A percentile compares a stretch with the other conserved stretches of the same genome.
Conservation (phyloP, 2,329 filamentous ascomycete species). For the Penicillium freii region DNA sequence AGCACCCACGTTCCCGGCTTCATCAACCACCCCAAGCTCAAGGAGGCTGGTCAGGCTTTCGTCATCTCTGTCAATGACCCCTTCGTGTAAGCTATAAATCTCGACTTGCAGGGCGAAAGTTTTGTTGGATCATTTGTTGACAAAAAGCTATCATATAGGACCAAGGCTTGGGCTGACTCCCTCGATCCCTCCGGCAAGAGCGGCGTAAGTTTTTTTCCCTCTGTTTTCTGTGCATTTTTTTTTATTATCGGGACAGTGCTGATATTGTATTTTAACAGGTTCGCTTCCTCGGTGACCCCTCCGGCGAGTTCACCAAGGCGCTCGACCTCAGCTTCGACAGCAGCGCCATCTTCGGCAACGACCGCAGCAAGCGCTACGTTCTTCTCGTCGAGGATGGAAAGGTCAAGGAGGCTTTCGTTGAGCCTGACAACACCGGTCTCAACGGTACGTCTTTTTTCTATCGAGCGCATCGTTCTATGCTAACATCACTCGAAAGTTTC, state of each 20-base stretch:
- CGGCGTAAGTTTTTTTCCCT: constrained; percentile 59
- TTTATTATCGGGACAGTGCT: not conserved
- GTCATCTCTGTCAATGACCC: constrained; percentile 92
- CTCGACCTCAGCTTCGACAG: constrained; percentile 82
- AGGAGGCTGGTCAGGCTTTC: constrained; percentile 78
- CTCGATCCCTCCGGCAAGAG: constrained; percentile 73
- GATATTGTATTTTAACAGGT: constrained; percentile 56
- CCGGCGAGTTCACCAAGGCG: constrained; percentile 74
- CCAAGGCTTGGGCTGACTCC: constrained; percentile 81
- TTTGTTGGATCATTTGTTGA: constrained; percentile 5
- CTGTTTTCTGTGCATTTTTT: not conserved
- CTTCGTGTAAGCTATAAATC: constrained; percentile 69
- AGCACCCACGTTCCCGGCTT: constrained; percentile 79
- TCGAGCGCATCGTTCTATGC: constrained; percentile 5
- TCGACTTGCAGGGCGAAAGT: not conserved
- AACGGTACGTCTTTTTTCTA: constrained; percentile 54
- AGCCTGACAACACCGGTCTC: constrained; percentile 84
- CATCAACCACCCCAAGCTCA: constrained; percentile 74
- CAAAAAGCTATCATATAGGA: constrained; percentile 51
- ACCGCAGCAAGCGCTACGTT: constrained; percentile 84
- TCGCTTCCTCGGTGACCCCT: constrained; percentile 83
- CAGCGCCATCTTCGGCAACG: constrained; percentile 73
- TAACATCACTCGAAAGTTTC: constrained; percentile 41
- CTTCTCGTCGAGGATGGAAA: constrained; percentile 80
- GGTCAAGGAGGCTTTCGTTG: constrained; percentile 75